Base-by-base conservation (phyloP, 352 stramenopile species). In the Pythium volutum region DNA sequence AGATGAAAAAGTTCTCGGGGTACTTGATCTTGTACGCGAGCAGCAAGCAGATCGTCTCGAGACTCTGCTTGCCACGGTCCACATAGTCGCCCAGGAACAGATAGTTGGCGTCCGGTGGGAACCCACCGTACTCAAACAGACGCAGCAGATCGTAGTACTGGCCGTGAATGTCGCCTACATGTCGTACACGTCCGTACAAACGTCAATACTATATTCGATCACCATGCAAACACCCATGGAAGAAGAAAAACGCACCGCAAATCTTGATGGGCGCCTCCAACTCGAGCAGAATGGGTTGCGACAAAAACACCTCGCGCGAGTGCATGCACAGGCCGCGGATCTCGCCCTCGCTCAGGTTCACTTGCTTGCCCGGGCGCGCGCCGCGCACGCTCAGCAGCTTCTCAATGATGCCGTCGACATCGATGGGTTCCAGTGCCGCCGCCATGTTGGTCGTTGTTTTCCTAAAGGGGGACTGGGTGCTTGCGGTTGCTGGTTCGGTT, bases 61-160 rank as follows among this genome's bases (percentile, higher is more conserved):
- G 74, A 53, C 93, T 98, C 73, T 98, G 98, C 74, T 98, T 98
- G n/a, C 97, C 97, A 63, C 97, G 77, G 78, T 99, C 97, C n/a
- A 99, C 97, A 70, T 99, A 99, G 79, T 99, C 97, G 43, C 97
- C 97, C 90, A 99, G 97, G 74, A 99, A 99, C 55, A 99, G 76
- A 79, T 99, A 99, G 76, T 99, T 99, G 16, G 95, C 97, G 68
- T 97, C 81, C 16, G 90, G 90, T 29, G 79, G 70, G 52, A 97
- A 79, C 36, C 90, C 90, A 25, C 90, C 90, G 50, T 97, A 96
- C 45, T 82, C 67, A 59, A 87, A 88, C 18, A 85, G 72, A 59
- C 84, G 75, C 75, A 85, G 81, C 55, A 88, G 73, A 53, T 85
- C 75, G 66, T 84, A 75, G 67, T 87, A 88, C 62, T 87, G 79